Evolutionary conservation across 805 yeast species (phyloP).

Genomic region (Cyberlindnera euphorbiae): DNA sequence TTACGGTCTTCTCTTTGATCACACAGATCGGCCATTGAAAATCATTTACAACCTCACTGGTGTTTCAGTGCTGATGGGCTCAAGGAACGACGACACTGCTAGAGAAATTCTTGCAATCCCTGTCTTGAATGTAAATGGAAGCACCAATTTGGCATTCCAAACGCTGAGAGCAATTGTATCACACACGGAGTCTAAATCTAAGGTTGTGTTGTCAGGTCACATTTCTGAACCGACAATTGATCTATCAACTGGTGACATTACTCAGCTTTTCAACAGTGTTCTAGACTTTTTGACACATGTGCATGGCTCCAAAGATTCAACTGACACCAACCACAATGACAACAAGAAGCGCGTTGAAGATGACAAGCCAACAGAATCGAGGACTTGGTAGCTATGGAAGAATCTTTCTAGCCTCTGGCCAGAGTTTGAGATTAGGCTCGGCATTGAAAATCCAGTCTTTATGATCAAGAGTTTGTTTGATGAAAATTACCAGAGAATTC

Average conservation of each 20-base stretch:
- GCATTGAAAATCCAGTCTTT: constrained; percentile 35
- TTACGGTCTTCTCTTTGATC: constrained; percentile 37
- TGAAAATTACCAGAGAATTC: constrained; percentile 27
- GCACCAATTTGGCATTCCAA: constrained; percentile 36
- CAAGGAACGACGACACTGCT: constrained; percentile 14
- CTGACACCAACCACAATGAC: neutral
- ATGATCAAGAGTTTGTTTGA: constrained; percentile 29
- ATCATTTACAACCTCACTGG: constrained; percentile 35
- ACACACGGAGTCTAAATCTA: constrained; percentile 26
- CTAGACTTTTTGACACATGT: constrained; percentile 18
- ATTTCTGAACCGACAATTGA: constrained; percentile 42
- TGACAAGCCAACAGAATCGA: too few species aligned
- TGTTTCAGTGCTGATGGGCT: constrained; percentile 28
- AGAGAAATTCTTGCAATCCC: constrained; percentile 21
- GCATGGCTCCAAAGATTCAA: neutral
- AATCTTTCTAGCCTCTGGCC: constrained; percentile 29
- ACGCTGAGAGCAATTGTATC: constrained; percentile 25
- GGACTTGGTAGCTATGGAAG: constrained; percentile 11
- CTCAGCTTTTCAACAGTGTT: constrained; percentile 28
- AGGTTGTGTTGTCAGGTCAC: constrained; percentile 34
- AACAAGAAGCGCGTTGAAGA: neutral
- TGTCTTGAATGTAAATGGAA: constrained; percentile 30
- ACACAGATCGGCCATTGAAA: constrained; percentile 40
- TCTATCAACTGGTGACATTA: constrained; percentile 35
- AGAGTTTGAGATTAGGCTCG: constrained; percentile 29